Evolutionary conservation across 257 asterid species (phyloP), one percentile per base, ranked within the genome.

Genomic region (Solanum verrucosum): DNA sequence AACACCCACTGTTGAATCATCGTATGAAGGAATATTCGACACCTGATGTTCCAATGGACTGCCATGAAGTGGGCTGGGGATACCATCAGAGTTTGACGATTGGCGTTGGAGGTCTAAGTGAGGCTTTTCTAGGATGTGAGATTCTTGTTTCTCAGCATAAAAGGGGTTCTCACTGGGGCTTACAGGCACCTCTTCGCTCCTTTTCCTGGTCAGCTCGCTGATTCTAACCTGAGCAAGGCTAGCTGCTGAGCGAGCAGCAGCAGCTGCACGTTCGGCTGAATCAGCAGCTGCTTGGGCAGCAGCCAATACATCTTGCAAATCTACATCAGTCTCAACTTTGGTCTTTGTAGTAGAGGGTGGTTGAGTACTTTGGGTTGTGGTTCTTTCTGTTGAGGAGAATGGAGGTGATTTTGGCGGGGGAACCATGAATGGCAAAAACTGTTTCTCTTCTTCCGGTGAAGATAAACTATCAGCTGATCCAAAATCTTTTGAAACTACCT

Each of bases 171-270:
- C 94, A 37, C 27, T 46, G 78, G 83, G 77, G 65, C 89, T 82
- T 82, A 72, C 91, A 18, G 93, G 67, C 65, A 77, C 87, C 38
- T 77, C 92, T 10, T 91, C 88, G n/a, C 87, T 92, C 42, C 90
- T 94, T 84, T 85, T 92, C 92, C 90, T 91, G 74, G 86, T 86
- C 68, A 96, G 94, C 90, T 94, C 99, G 63, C 91, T 95, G 87
- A 96, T 96, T 40, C 96, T 93, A 72, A 93, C 90, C 78, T 94
- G 94, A 79, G 99, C 98, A 83, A 97, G 92, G 88, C 90, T 94
- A n/a, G 99, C 99, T 9, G 98, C 99, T 59, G 98, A 91, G 38
- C 98, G 98, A 16, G 99, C 99, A 85, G 98, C 95, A 33, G 98
- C 93, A 5, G 99, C 99, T 4, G 99, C 99, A 12, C 93, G 96